These are phyloP conservation scores for Dioscorea cayenensis DNA, from an alignment of 116 monocot species.

Conservation along the genomic window DNA sequence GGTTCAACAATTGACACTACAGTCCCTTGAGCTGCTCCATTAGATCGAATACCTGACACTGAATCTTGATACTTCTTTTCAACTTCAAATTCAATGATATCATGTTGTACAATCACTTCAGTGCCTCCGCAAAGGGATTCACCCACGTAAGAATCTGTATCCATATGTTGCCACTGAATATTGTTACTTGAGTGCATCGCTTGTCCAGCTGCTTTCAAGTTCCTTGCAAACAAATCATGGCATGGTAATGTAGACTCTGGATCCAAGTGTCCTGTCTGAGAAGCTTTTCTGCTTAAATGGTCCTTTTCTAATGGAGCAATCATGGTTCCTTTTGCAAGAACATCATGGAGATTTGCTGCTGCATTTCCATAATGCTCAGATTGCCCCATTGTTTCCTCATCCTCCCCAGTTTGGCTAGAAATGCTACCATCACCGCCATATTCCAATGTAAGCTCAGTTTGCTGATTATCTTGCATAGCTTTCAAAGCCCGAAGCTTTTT, in stretches of 20 bases:
- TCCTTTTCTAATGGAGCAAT: background rate
- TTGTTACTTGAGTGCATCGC: slow-evolving; percentile 10
- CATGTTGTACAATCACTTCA: slow-evolving; percentile 15
- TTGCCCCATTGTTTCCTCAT: slow-evolving; percentile 21
- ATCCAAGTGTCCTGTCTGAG: slow-evolving; percentile 5
- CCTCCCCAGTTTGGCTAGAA: slow-evolving; percentile 41
- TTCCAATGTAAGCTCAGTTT: slow-evolving; percentile 38
- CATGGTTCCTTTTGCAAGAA: background rate
- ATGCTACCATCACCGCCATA: slow-evolving; percentile 31
- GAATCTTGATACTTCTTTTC: slow-evolving; percentile 2
- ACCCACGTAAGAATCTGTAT: background rate
- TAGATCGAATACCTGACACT: background rate
- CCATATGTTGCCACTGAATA: slow-evolving; percentile 13
- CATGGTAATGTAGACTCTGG: background rate
- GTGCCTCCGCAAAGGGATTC: slow-evolving; percentile 3
- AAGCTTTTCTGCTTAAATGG: slow-evolving; percentile 2
- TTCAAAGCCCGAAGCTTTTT: slow-evolving; percentile 58
- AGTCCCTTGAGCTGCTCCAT: background rate
- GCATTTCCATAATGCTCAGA: slow-evolving; percentile 6
- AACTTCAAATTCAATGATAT: slow-evolving; percentile 1
- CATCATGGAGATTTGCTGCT: background rate
- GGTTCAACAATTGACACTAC: background rate
- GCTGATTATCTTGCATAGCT: slow-evolving; percentile 35
- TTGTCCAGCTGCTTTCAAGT: slow-evolving; percentile 2
- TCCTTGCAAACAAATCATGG: slow-evolving; percentile 7